Evolutionary conservation across 345 rosid genomes (phyloP).

Genomic region (Cardamine resedifolia): DNA sequence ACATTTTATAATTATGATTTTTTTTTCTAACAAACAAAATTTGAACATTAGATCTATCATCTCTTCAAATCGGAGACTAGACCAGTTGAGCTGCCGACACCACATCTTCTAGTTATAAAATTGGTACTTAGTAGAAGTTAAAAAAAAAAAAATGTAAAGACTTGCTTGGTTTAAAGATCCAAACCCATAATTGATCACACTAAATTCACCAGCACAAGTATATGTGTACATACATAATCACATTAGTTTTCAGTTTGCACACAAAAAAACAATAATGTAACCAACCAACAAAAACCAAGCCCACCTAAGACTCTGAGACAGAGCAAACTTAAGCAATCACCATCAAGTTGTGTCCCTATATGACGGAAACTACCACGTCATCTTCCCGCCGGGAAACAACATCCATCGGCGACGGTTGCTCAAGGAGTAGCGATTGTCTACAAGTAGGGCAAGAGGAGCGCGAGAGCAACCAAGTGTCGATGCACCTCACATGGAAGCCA

Average conservation of each 20-base stretch:
- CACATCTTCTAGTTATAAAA: background rate
- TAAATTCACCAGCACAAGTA: constrained; percentile 19
- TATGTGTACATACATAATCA: constrained; percentile 9
- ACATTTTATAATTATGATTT: background rate
- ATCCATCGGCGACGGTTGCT: constrained; percentile 32
- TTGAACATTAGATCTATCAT: background rate
- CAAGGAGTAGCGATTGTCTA: constrained; percentile 56
- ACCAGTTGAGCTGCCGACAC: background rate
- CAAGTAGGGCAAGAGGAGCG: constrained; percentile 75
- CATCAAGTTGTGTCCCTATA: constrained; percentile 14
- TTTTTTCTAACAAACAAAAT: background rate
- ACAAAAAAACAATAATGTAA: constrained; percentile 5
- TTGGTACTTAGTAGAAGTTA: background rate
- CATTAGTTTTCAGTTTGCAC: constrained; percentile 21
- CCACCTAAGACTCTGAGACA: background rate
- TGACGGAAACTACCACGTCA: constrained; percentile 22
- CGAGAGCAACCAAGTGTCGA: constrained; percentile 66
- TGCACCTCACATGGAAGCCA: constrained; percentile 70
- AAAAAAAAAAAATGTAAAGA: background rate
- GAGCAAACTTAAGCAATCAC: constrained; percentile 12
- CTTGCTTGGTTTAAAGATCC: background rate
- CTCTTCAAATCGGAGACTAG: background rate
- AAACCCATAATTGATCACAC: constrained; percentile 5
- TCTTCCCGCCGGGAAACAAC: constrained; percentile 37
- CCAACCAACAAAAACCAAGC: constrained; percentile 14